Evolutionary conservation across 2,329 filamentous ascomycete genomes (phyloP).

Genomic region (Aphanocladium album): DNA sequence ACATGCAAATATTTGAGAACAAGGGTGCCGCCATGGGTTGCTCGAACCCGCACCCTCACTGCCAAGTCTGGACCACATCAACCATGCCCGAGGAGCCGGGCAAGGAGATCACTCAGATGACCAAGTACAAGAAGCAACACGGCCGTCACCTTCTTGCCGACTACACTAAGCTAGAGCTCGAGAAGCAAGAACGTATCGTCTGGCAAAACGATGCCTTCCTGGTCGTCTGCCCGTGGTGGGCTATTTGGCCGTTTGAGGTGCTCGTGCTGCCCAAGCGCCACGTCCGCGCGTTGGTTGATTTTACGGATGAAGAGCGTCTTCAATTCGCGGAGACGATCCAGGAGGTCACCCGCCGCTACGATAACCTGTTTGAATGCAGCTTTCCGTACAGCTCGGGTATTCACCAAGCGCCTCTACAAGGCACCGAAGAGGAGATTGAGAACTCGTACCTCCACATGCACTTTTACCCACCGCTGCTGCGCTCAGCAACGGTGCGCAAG

Average conservation of each 20-base stretch:
- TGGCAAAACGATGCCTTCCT: conserved; percentile 83
- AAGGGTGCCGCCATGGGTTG: conserved; percentile 98
- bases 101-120: conserved; percentile 72
- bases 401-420: conserved; percentile 87
- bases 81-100: conserved; percentile 83
- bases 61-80: conserved; percentile 93
- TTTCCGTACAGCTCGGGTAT: conserved; percentile 97
- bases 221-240: conserved; percentile 95
- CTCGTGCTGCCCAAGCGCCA: conserved; percentile 83
- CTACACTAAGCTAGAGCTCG: conserved; percentile 76
- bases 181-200: conserved; percentile 79
- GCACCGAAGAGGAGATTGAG: conserved; percentile 76
- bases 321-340: conserved; percentile 79
- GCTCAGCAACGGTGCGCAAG: conserved; percentile 90
- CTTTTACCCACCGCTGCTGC: conserved; percentile 90
- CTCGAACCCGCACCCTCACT: conserved; percentile 96
- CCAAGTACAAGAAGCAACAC: conserved; percentile 70
- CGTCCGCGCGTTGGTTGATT: conserved; percentile 77
- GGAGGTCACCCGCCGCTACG: conserved; percentile 85
- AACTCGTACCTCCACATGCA: conserved; percentile 92
- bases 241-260: conserved; percentile 93
- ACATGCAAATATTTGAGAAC: conserved; percentile 99
- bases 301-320: conserved; percentile 64
- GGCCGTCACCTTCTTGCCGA: conserved; percentile 75
- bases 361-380: conserved; percentile 93